Conservation (phyloP, 2,329 filamentous ascomycete species). For the Colletotrichum tropicicola region DNA sequence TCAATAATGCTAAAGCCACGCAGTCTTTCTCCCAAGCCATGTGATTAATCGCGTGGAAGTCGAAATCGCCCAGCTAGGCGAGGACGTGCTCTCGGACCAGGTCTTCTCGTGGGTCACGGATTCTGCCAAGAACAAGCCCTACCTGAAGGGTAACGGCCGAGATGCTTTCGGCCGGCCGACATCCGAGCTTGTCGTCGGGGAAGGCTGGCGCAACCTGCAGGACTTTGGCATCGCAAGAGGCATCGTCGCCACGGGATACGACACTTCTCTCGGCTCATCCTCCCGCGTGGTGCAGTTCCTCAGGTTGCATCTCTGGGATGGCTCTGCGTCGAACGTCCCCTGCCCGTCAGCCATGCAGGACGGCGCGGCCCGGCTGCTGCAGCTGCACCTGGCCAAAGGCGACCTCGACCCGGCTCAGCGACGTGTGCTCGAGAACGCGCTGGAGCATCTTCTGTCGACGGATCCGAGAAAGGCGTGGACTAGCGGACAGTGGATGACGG, state of each 20-base stretch:
- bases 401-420: slow-evolving; percentile 40
- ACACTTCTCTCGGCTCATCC: slow-evolving; percentile 58
- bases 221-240: slow-evolving; percentile 67
- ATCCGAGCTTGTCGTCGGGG: slow-evolving; percentile 68
- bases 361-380: slow-evolving; percentile 63
- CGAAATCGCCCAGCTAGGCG: slow-evolving; percentile 57
- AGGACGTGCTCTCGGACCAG: slow-evolving; percentile 60
- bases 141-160: slow-evolving; percentile 63
- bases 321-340: slow-evolving; percentile 67
- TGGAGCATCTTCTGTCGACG: slow-evolving; percentile 60
- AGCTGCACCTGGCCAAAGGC: slow-evolving; percentile 47
- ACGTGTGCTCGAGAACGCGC: slow-evolving; percentile 60
- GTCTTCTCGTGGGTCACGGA: slow-evolving; percentile 69
- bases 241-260: slow-evolving; percentile 55
- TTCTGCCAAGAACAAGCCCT: slow-evolving; percentile 71
- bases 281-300: slow-evolving; percentile 69
- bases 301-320: slow-evolving; percentile 65
- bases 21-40: slow-evolving; percentile 58
- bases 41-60: slow-evolving; percentile 48
- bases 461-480: slow-evolving; percentile 68
- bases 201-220: slow-evolving; percentile 73
- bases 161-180: slow-evolving; percentile 69
- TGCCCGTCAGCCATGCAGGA: slow-evolving; percentile 76
- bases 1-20: background rate
- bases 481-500: slow-evolving; percentile 82